These are phyloP conservation scores for Hanseniaspora thailandica DNA, from an alignment of 805 yeast genomes.

Conservation along the genomic window DNA sequence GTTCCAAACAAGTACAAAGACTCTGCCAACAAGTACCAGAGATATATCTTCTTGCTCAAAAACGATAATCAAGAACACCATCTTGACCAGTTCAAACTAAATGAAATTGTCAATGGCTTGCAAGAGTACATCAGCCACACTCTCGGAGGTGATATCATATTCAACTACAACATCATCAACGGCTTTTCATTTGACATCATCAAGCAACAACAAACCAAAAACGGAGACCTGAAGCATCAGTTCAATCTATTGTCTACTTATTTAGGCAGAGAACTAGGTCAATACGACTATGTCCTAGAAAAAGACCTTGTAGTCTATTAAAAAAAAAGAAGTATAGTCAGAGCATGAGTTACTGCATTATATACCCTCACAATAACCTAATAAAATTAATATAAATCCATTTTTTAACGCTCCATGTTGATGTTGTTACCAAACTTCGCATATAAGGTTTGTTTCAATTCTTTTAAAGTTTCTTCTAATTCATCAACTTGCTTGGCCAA, in stretches of 20 bases:
- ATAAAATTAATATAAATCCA: background rate
- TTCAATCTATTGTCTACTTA: background rate
- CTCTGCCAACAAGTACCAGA: background rate
- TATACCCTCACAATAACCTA: background rate
- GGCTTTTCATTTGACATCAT: conserved; percentile 7
- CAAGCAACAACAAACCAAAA: background rate
- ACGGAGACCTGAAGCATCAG: background rate
- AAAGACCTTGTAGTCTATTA: background rate
- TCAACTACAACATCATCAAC: conserved; percentile 2
- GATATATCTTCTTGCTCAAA: background rate
- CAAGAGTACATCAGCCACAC: background rate
- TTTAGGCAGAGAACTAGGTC: background rate
- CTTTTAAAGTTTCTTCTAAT: conserved; percentile 43
- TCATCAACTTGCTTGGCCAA: conserved; percentile 39
- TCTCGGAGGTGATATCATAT: background rate
- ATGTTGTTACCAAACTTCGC: conserved; percentile 83
- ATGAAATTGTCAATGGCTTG: background rate
- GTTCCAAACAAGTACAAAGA: background rate
- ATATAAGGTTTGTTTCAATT: conserved; percentile 62
- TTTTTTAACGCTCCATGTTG: conserved; percentile 54
- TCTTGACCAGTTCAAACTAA: background rate
- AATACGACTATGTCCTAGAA: background rate
- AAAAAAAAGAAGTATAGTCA: background rate
- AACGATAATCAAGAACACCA: background rate
- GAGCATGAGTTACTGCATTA: background rate